These are phyloP conservation scores for Komagataella pseudopastoris DNA, from an alignment of 805 yeast species.

Conservation along the genomic window DNA sequence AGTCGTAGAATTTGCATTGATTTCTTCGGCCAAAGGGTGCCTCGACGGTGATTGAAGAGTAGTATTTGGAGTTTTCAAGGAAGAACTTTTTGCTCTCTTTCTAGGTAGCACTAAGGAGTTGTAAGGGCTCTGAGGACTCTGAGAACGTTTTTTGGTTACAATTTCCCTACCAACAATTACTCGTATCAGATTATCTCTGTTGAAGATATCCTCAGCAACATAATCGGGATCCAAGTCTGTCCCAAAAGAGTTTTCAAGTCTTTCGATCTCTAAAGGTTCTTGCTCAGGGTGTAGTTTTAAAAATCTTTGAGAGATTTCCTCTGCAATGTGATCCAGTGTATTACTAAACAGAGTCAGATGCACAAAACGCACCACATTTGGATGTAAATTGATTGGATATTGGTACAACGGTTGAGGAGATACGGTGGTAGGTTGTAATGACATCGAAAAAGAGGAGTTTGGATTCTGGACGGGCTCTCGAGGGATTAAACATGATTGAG, in stretches of 20 bases:
- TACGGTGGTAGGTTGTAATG: neutral
- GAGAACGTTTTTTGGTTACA: neutral
- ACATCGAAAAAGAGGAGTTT: constrained; percentile 6
- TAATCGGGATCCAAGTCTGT: constrained; percentile 80
- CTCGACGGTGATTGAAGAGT: neutral
- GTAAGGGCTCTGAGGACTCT: neutral
- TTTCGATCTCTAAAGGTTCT: constrained; percentile 37
- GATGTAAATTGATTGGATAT: neutral
- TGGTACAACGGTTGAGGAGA: neutral
- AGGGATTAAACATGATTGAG: neutral
- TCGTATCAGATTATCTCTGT: constrained; percentile 28
- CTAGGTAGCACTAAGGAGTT: neutral
- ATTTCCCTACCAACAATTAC: constrained; percentile 18
- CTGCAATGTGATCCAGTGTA: constrained; percentile 32
- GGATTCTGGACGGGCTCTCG: neutral
- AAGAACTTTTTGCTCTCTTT: neutral
- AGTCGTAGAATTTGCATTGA: neutral
- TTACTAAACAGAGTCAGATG: constrained; percentile 42
- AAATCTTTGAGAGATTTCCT: constrained; percentile 43
- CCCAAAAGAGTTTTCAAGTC: constrained; percentile 50
- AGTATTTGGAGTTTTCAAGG: neutral
- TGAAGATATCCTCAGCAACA: constrained; percentile 49
- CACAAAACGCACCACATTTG: constrained; percentile 36
- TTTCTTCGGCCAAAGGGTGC: neutral
- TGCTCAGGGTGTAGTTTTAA: constrained; percentile 53